These are phyloP conservation scores for Papilionanthe hybrid DNA, from an alignment of 116 monocot genomes.

Conservation along the genomic window DNA sequence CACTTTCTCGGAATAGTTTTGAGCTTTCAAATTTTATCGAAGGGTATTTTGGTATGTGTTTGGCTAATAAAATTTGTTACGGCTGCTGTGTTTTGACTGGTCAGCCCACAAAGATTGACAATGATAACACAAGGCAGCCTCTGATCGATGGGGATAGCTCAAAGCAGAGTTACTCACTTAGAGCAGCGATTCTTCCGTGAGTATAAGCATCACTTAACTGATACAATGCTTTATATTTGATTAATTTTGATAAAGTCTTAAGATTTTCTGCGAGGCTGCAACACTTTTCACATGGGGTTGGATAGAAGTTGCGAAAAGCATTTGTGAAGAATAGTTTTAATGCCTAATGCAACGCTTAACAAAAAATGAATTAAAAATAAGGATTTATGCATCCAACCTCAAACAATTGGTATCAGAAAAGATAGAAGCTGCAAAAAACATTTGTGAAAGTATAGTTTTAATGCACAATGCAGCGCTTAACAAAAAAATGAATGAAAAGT, in stretches of 20 bases:
- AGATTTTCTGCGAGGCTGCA: not conserved
- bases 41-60: not conserved
- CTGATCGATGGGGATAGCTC: constrained; percentile 15
- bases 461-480: no score
- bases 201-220: constrained; percentile 11
- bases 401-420: no score
- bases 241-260: not conserved
- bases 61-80: not conserved
- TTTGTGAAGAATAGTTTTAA: no score
- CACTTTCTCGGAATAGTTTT: not conserved
- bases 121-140: constrained; percentile 32
- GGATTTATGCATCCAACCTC: no score
- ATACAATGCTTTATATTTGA: not conserved
- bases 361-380: no score
- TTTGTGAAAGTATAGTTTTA: no score
- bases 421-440: not conserved
- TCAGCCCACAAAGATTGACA: constrained; percentile 14
- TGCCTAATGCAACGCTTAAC: no score
- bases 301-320: not conserved
- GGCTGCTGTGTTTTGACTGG: not conserved
- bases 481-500: no score
- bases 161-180: constrained; percentile 34
- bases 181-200: constrained; percentile 54
- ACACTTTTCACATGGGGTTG: not conserved
- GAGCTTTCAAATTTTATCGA: not conserved